Conservation (phyloP, 192 early-diverging fungal genomes). For the Phycomyces nitens region DNA sequence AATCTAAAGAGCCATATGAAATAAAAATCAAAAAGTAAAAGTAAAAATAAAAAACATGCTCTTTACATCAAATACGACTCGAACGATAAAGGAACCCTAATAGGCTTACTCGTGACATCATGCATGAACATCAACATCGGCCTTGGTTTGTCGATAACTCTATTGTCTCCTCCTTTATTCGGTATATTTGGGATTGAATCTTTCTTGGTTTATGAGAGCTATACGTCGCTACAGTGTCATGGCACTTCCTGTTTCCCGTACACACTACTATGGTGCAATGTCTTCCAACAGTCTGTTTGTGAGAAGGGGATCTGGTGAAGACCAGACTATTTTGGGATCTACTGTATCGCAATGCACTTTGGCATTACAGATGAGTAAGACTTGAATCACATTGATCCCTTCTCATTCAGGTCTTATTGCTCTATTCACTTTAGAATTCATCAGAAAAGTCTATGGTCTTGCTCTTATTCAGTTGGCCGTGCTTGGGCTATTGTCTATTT, state of each 20-base stretch:
- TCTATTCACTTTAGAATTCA: constrained; percentile 4
- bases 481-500: not conserved
- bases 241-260: constrained; percentile 1
- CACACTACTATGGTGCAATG: not conserved
- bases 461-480: constrained; percentile 1
- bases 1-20: constrained; percentile 31
- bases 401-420: not conserved
- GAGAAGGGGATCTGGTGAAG: constrained; percentile 9
- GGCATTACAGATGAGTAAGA: constrained; percentile 16
- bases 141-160: no score
- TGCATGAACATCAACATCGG: not conserved
- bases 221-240: not conserved
- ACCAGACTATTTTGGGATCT: constrained; percentile 13
- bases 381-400: not conserved
- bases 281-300: constrained; percentile 6
- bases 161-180: not conserved
- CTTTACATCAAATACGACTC: no score
- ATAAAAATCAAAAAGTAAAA: not conserved
- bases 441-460: constrained; percentile 14
- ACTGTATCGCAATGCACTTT: constrained; percentile 11
- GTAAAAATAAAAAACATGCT: not conserved
- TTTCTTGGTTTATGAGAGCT: not conserved
- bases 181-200: not conserved
- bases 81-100: not conserved
- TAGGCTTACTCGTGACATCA: not conserved